A percentile compares a stretch with the other conserved stretches of the same genome.
Evolutionary conservation across 108 stramenopile genomes (phyloP).

Genomic region (Skeletonema grethae): DNA sequence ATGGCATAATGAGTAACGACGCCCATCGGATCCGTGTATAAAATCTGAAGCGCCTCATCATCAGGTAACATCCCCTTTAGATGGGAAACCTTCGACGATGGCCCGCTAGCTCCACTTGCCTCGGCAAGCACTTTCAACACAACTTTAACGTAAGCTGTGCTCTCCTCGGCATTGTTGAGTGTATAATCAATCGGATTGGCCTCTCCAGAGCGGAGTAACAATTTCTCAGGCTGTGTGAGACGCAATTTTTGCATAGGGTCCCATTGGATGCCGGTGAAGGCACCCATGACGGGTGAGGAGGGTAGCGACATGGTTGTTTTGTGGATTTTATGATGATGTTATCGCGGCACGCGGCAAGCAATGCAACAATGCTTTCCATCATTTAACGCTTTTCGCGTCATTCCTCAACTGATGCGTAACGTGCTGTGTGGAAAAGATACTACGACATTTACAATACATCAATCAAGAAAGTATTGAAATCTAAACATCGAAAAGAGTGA

Average conservation of each 20-base stretch:
- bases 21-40: constrained; percentile 62
- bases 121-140: constrained; percentile 68
- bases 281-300: constrained; percentile 58
- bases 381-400: too few species aligned
- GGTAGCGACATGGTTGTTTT: constrained; percentile 44
- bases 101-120: constrained; percentile 47
- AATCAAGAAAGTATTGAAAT: too few species aligned
- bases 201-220: constrained; percentile 63
- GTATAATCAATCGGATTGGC: constrained; percentile 80
- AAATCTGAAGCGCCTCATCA: constrained; percentile 56
- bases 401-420: too few species aligned
- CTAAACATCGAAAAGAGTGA: too few species aligned
- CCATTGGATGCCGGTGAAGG: constrained; percentile 69
- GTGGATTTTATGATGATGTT: background rate
- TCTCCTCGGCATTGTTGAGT: constrained; percentile 58
- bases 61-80: constrained; percentile 44
- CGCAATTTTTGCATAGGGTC: constrained; percentile 56
- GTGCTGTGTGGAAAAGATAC: too few species aligned
- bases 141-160: constrained; percentile 57
- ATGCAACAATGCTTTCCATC: background rate
- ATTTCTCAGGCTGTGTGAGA: constrained; percentile 59
- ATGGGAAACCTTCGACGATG: constrained; percentile 53
- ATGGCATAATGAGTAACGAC: constrained; percentile 75
- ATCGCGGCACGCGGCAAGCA: background rate
- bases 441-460: too few species aligned